These are phyloP conservation scores for Candida tetrigidarum DNA, from an alignment of 1,139 yeast genomes.

Conservation along the genomic window DNA sequence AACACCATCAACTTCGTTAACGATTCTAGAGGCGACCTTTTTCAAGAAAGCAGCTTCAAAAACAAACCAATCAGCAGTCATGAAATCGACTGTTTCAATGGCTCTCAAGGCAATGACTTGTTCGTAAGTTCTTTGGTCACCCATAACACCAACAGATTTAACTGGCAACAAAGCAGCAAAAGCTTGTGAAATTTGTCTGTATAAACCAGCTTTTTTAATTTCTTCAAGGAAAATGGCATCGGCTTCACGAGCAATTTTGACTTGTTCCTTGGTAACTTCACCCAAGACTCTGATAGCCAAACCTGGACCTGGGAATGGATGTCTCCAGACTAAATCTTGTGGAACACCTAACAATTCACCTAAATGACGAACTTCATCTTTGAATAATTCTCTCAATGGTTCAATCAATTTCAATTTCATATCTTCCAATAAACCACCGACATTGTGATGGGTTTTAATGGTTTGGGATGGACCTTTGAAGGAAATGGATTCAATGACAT, in stretches of 20 bases:
- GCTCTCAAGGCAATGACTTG: slow-evolving; percentile 99
- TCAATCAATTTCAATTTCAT: slow-evolving; percentile 98
- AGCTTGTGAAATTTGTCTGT: slow-evolving; percentile 94
- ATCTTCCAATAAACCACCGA: slow-evolving; percentile 96
- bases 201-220: slow-evolving; percentile 90
- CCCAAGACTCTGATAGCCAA: slow-evolving; percentile 98
- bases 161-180: slow-evolving; percentile 97
- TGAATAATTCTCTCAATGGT: slow-evolving; percentile 97
- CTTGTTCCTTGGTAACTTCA: slow-evolving; percentile 91
- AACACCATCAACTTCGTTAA: slow-evolving; percentile 98
- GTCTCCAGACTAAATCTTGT: slow-evolving; percentile 98
- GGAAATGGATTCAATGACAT: slow-evolving; percentile 96
- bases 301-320: slow-evolving; percentile 99
- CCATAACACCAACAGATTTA: slow-evolving; percentile 99
- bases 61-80: slow-evolving; percentile 99
- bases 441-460: slow-evolving; percentile 98
- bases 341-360: slow-evolving; percentile 97
- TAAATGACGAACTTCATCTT: slow-evolving; percentile 96
- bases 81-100: slow-evolving; percentile 95
- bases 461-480: slow-evolving; percentile 99
- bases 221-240: slow-evolving; percentile 96
- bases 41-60: slow-evolving; percentile 93
- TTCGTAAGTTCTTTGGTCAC: slow-evolving; percentile 98
- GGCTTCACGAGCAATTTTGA: slow-evolving; percentile 96
- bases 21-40: slow-evolving; percentile 93